Evolutionary conservation across 1,139 yeast genomes (phyloP).

Genomic region (Yamadazyma blattariae): DNA sequence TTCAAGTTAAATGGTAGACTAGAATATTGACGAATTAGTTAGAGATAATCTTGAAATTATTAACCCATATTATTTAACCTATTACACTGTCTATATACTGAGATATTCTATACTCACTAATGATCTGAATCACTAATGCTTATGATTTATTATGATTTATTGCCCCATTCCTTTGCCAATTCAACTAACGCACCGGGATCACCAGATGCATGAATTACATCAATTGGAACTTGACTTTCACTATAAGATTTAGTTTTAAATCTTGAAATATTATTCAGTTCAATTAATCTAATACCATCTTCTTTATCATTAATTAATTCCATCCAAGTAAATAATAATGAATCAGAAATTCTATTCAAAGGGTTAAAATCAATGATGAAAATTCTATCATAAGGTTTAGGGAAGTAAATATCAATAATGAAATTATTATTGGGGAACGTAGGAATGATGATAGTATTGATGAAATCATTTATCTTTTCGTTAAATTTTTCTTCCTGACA

Average conservation of each 20-base stretch:
- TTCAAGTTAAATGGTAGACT: too few relatives aligned
- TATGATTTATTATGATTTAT: too few relatives aligned
- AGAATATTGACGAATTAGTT: too few relatives aligned
- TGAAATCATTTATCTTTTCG: conserved; percentile 50
- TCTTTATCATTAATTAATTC: conserved; percentile 48
- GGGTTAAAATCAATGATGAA: conserved; percentile 84
- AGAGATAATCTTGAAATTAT: too few relatives aligned
- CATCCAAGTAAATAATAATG: conserved; percentile 80
- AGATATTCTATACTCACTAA: too few relatives aligned
- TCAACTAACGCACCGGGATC: conserved; percentile 65
- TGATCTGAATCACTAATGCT: too few relatives aligned
- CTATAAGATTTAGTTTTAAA: conserved; percentile 81
- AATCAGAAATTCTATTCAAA: conserved; percentile 71
- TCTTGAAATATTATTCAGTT: conserved; percentile 63
- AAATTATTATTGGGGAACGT: conserved; percentile 55
- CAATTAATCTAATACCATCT: conserved; percentile 59
- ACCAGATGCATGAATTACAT: conserved; percentile 78
- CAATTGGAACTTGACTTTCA: conserved; percentile 88
- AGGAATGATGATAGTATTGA: conserved; percentile 41
- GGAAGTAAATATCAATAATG: conserved; percentile 79
- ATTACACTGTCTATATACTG: too few relatives aligned
- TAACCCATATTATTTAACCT: too few relatives aligned
- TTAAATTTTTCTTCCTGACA: conserved; percentile 37
- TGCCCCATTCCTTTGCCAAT: conserved; percentile 60
- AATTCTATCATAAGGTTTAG: conserved; percentile 65